These are phyloP conservation scores for Barbatosphaeria neglecta DNA, from an alignment of 495 filamentous ascomycete genomes.

Conservation along the genomic window DNA sequence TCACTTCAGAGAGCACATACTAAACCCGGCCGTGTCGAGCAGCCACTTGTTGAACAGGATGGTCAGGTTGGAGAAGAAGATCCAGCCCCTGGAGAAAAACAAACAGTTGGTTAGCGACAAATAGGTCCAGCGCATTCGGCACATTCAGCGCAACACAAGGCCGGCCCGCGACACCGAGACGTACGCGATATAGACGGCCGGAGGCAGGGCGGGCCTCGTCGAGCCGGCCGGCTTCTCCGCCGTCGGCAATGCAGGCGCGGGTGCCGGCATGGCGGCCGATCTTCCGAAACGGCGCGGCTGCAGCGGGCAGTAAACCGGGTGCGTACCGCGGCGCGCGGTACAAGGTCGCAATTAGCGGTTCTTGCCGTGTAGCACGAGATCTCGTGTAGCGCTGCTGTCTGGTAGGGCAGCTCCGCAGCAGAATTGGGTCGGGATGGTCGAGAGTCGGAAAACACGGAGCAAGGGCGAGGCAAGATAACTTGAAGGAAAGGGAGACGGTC, in stretches of 20 bases:
- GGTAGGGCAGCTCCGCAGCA: not conserved
- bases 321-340: too few relatives aligned
- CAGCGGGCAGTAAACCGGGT: not conserved
- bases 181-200: slow-evolving; percentile 69
- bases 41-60: slow-evolving; percentile 96
- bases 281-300: not conserved
- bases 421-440: not conserved
- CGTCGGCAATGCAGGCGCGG: not conserved
- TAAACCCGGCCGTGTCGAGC: slow-evolving; percentile 61
- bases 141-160: too few relatives aligned
- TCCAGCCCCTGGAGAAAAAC: slow-evolving; percentile 71
- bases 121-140: too few relatives aligned
- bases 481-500: not conserved
- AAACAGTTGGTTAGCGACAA: too few relatives aligned
- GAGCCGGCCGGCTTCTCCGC: not conserved
- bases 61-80: slow-evolving; percentile 72
- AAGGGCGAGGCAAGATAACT: too few relatives aligned
- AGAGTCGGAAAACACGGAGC: not conserved
- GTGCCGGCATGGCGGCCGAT: not conserved
- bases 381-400: not conserved
- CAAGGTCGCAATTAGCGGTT: too few relatives aligned
- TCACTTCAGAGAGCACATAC: slow-evolving; percentile 59
- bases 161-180: too few relatives aligned
- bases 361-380: too few relatives aligned
- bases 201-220: slow-evolving; percentile 41